Evolutionary conservation across 2,329 filamentous ascomycete species (phyloP).

Genomic region (Alternaria longipes): DNA sequence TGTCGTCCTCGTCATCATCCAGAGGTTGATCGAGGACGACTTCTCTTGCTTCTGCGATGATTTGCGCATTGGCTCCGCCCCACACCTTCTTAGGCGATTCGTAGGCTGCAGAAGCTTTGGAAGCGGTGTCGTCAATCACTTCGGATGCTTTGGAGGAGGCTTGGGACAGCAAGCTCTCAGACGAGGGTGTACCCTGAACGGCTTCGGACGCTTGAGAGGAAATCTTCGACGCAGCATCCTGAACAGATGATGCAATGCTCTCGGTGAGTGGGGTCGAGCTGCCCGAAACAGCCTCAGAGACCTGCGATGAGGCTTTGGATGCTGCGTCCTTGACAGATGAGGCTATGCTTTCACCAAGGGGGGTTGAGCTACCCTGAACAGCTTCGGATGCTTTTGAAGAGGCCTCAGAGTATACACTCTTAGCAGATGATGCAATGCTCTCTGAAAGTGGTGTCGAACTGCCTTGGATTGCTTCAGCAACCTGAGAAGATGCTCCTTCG

Average conservation of each 20-base stretch:
- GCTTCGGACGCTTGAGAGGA: constrained; percentile 39
- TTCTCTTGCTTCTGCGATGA: constrained; percentile 57
- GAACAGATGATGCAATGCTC: constrained; percentile 49
- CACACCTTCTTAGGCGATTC: constrained; percentile 60
- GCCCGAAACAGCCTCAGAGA: constrained; percentile 42
- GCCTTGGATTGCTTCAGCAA: constrained; percentile 47
- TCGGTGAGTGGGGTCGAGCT: constrained; percentile 42
- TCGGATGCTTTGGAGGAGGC: constrained; percentile 33
- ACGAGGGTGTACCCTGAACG: constrained; percentile 25
- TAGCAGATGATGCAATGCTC: constrained; percentile 50
- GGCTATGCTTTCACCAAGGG: constrained; percentile 43
- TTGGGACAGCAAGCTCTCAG: constrained; percentile 37
- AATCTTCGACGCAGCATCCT: constrained; percentile 47
- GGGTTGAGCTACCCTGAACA: constrained; percentile 43
- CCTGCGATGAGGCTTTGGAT: constrained; percentile 43
- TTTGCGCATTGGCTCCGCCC: constrained; percentile 63
- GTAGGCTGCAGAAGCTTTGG: constrained; percentile 36
- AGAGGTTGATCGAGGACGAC: constrained; percentile 62
- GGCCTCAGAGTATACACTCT: constrained; percentile 47
- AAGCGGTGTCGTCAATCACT: constrained; percentile 30
- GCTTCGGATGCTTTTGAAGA: constrained; percentile 43
- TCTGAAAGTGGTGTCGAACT: constrained; percentile 44
- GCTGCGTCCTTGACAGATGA: constrained; percentile 51
- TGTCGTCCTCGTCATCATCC: constrained; percentile 56
- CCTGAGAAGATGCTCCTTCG: constrained; percentile 49